Conservation (phyloP, 1,284 basidiomycete species). For the Wallemia mellicola region DNA sequence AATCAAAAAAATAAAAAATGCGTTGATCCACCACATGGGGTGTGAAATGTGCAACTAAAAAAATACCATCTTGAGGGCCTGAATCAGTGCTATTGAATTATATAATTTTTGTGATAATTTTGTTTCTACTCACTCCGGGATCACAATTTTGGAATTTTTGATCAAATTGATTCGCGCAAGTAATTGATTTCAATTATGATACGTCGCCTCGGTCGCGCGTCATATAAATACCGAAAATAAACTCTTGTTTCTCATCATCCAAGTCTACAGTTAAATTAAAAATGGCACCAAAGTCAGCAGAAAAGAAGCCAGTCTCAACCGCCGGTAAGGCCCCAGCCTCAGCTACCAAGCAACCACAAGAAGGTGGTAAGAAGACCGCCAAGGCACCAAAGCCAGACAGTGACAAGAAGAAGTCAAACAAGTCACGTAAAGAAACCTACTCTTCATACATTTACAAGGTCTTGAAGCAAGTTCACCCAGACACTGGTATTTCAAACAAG, state of each 20-base stretch:
- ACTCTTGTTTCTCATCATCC: not conserved
- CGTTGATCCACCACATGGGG: no score
- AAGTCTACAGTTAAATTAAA: not conserved
- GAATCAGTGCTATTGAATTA: no score
- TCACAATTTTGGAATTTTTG: no score
- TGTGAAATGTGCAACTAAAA: no score
- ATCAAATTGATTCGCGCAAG: no score
- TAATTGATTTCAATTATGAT: no score
- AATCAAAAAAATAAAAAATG: not conserved
- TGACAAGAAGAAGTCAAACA: slow-evolving; percentile 30
- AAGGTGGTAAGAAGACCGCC: slow-evolving; percentile 31
- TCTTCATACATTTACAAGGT: slow-evolving; percentile 20
- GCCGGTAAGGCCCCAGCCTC: slow-evolving; percentile 25
- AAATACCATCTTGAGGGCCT: no score
- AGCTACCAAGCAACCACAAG: slow-evolving; percentile 12
- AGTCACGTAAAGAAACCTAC: slow-evolving; percentile 26
- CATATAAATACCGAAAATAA: no score
- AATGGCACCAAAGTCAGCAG: slow-evolving; percentile 9
- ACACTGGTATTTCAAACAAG: slow-evolving; percentile 21
- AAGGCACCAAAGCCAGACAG: slow-evolving; percentile 23
- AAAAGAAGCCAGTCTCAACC: slow-evolving; percentile 24
- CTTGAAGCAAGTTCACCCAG: slow-evolving; percentile 24
- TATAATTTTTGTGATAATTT: no score
- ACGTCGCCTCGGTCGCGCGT: no score
- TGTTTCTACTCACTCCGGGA: no score